These are phyloP conservation scores for Aureobasidium pullulans DNA, from an alignment of 2,329 filamentous ascomycete species.

Conservation along the genomic window DNA sequence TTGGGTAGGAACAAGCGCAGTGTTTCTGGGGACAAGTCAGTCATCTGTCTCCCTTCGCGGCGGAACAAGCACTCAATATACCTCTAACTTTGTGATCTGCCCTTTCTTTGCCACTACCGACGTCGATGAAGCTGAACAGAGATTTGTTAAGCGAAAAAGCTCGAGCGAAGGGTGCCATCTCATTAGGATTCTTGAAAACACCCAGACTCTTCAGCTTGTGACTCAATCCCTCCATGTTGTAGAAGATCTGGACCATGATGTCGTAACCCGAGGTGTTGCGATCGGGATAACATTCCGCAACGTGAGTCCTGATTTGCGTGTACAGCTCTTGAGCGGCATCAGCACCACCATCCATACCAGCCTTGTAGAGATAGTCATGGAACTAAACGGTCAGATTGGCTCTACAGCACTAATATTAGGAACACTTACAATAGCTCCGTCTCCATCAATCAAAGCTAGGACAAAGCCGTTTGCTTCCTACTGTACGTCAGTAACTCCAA, in stretches of 20 bases:
- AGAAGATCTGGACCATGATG: conserved; percentile 40
- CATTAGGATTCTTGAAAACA: conserved; percentile 32
- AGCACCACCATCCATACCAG: conserved; percentile 35
- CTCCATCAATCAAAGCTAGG: conserved; percentile 42
- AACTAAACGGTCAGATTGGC: conserved; percentile 27
- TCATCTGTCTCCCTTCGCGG: conserved; percentile 35
- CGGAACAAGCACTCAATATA: conserved; percentile 26
- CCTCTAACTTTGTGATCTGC: conserved; percentile 55
- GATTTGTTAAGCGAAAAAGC: conserved; percentile 44
- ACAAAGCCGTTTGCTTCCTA: conserved; percentile 35
- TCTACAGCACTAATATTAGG: not conserved
- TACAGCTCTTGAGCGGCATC: conserved; percentile 39
- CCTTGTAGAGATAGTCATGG: conserved; percentile 35
- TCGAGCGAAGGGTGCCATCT: conserved; percentile 37
- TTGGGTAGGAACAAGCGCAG: conserved; percentile 49
- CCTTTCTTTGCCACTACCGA: conserved; percentile 53
- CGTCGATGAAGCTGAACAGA: conserved; percentile 56
- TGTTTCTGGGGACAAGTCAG: conserved; percentile 39
- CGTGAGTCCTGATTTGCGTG: conserved; percentile 34
- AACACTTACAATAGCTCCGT: conserved; percentile 38
- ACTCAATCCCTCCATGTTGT: conserved; percentile 40
- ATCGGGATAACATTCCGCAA: conserved; percentile 34
- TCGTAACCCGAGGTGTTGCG: conserved; percentile 33
- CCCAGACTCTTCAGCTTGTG: conserved; percentile 34
- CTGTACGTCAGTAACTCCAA: not conserved